These are phyloP conservation scores for Combretum micranthum DNA, from an alignment of 345 rosid species.

Conservation along the genomic window DNA sequence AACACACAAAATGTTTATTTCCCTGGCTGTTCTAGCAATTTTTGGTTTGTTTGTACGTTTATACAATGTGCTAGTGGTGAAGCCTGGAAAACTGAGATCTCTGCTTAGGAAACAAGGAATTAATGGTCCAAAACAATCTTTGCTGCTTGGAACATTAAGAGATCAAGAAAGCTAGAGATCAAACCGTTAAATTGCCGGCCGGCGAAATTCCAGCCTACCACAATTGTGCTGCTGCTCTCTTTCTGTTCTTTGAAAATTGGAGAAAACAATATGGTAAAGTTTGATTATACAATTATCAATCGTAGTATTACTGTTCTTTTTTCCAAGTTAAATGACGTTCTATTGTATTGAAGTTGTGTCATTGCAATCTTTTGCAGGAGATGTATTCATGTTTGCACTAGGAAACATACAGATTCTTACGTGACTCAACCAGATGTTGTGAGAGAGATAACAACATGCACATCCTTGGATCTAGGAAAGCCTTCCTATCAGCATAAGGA, in stretches of 20 bases:
- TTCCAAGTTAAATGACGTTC: background rate
- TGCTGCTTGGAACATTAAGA: conserved; percentile 39
- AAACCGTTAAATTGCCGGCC: background rate
- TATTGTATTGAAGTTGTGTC: background rate
- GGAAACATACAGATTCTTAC: conserved; percentile 33
- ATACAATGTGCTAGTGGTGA: conserved; percentile 20
- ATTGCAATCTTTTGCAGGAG: conserved; percentile 1
- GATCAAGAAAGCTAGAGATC: conserved; percentile 20
- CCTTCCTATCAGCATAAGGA: conserved; percentile 38
- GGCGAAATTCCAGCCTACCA: too few relatives aligned
- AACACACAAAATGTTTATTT: background rate
- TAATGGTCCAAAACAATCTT: conserved; percentile 27
- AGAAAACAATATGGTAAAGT: conserved; percentile 3
- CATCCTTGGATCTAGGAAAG: conserved; percentile 34
- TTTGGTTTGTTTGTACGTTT: conserved; percentile 12
- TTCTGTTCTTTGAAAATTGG: conserved; percentile 12
- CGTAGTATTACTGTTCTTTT: background rate
- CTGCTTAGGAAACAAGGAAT: conserved; percentile 30
- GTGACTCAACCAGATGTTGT: conserved; percentile 26
- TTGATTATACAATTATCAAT: too few relatives aligned
- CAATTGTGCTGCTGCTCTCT: background rate
- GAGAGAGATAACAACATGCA: conserved; percentile 30
- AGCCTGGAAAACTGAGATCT: conserved; percentile 26
- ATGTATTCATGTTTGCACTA: conserved; percentile 2
- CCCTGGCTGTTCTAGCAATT: conserved; percentile 6